Evolutionary conservation across 192 early-diverging fungal genomes (phyloP).

Genomic region (Coemansia sp.): DNA sequence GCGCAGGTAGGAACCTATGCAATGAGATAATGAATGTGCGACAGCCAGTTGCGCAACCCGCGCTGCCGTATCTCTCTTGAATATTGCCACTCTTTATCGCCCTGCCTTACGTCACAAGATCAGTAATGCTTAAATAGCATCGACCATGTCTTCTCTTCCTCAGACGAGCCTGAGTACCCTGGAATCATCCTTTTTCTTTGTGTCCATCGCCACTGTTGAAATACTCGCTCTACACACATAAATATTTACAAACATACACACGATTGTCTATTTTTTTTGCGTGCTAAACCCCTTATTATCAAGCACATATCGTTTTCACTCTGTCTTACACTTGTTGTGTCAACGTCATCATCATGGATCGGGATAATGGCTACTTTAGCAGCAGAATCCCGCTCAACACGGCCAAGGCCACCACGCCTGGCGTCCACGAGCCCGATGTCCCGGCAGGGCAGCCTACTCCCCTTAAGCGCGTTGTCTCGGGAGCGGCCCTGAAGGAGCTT

Average conservation of each 20-base stretch:
- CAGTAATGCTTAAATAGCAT: not conserved
- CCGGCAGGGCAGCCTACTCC: conserved; percentile 39
- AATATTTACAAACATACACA: not conserved
- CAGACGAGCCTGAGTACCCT: not conserved
- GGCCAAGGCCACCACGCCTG: conserved; percentile 52
- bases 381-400: conserved; percentile 46
- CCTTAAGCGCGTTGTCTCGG: conserved; percentile 54
- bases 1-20: not conserved
- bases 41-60: not conserved
- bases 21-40: not conserved
- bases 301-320: not conserved
- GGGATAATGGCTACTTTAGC: conserved; percentile 50
- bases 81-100: not conserved
- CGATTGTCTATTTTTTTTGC: not conserved
- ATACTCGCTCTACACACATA: not conserved
- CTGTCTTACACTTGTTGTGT: not conserved
- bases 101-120: not conserved
- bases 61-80: not conserved
- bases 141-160: not conserved
- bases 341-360: conserved; percentile 16
- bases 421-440: conserved; percentile 37
- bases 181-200: not conserved
- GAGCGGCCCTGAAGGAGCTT: conserved; percentile 52
- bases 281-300: not conserved
- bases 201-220: not conserved